Conservation (phyloP, 2,329 filamentous ascomycete species). For the Hypomyces perniciosus region DNA sequence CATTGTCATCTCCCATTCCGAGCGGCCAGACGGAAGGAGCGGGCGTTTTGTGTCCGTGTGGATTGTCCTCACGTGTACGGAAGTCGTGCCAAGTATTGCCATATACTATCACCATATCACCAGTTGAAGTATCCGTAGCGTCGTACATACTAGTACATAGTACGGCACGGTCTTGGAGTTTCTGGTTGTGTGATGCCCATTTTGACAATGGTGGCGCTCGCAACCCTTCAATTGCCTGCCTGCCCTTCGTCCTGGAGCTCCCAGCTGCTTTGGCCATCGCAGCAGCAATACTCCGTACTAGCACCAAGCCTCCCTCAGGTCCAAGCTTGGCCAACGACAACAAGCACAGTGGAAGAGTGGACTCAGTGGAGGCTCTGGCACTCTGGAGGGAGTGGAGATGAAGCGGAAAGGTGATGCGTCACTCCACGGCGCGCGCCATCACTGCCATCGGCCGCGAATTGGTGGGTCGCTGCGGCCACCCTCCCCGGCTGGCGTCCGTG, state of each 20-base stretch:
- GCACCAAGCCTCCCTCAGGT: not conserved
- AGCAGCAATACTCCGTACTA: too few relatives aligned
- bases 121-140: too few relatives aligned
- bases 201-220: conserved; percentile 5
- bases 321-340: not conserved
- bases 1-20: not conserved
- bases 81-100: too few relatives aligned
- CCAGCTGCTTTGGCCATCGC: conserved; percentile 6
- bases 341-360: not conserved
- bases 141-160: too few relatives aligned
- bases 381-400: not conserved
- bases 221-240: not conserved
- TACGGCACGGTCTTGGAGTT: conserved; percentile 4
- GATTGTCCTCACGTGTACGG: too few relatives aligned
- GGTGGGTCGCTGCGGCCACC: not conserved
- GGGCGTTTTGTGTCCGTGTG: too few relatives aligned
- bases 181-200: conserved; percentile 9
- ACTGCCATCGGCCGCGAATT: conserved; percentile 1
- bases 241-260: not conserved
- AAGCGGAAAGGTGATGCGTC: not conserved
- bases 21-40: not conserved
- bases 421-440: conserved; percentile 5
- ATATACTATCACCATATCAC: too few relatives aligned
- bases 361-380: not conserved
- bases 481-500: conserved; percentile 12